These are phyloP conservation scores for Neurospora sp. DNA, from an alignment of 495 filamentous ascomycete genomes.

Conservation along the genomic window DNA sequence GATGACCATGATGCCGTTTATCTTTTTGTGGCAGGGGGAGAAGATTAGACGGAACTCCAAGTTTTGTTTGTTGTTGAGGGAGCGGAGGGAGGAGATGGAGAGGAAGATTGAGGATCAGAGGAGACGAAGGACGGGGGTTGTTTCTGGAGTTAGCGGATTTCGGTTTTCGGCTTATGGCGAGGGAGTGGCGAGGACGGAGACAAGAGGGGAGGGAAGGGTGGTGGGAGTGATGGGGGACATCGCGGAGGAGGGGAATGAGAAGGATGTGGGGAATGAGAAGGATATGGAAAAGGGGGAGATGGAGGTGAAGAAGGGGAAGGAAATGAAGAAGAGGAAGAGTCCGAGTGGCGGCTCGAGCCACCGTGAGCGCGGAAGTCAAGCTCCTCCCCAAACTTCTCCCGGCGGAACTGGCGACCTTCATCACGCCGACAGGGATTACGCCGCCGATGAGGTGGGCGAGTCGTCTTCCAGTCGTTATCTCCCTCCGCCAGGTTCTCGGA, in stretches of 20 bases:
- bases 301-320: not conserved
- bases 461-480: not conserved
- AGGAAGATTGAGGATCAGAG: slow-evolving; percentile 21
- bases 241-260: not conserved
- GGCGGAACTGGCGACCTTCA: too few species aligned
- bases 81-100: slow-evolving; percentile 29
- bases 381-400: too few species aligned
- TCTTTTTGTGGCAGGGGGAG: slow-evolving; percentile 34
- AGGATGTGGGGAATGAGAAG: not conserved
- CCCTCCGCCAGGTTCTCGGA: not conserved
- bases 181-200: not conserved
- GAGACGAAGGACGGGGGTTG: not conserved
- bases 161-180: not conserved
- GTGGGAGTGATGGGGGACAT: not conserved
- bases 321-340: not conserved
- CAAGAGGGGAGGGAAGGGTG: not conserved
- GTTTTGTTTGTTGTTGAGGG: slow-evolving; percentile 28
- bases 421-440: not conserved
- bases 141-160: not conserved
- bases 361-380: not conserved
- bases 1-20: slow-evolving; percentile 30
- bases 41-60: slow-evolving; percentile 22
- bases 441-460: not conserved
- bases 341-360: not conserved
- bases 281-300: not conserved